Evolutionary conservation across 2,329 filamentous ascomycete genomes (phyloP).

Genomic region (Diplodia seriata): DNA sequence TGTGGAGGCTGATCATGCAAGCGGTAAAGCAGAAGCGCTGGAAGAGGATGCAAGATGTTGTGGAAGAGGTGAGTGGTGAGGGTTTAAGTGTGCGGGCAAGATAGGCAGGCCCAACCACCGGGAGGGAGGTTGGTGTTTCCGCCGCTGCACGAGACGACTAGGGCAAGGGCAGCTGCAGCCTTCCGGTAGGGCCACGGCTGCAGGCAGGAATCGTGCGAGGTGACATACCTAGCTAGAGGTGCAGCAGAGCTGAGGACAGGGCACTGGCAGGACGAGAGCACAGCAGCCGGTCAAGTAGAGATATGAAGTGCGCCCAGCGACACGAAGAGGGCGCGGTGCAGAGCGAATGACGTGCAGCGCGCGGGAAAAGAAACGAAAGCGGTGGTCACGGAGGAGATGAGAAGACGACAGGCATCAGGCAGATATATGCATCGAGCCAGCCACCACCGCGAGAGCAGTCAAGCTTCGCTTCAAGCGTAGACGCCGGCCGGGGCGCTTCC

Average conservation of each 20-base stretch:
- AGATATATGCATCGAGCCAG: conserved; percentile 20
- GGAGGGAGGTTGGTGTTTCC: conserved; percentile 2
- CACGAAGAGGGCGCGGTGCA: background rate
- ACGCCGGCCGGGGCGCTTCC: conserved; percentile 4
- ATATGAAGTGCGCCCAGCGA: background rate
- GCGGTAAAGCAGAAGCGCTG: conserved; percentile 4
- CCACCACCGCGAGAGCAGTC: conserved; percentile 12
- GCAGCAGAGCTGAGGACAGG: background rate
- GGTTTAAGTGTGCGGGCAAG: conserved; percentile 2
- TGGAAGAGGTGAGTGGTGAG: background rate
- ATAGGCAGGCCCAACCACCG: background rate
- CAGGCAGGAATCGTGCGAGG: background rate
- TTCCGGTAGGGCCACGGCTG: conserved; percentile 17
- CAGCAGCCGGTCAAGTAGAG: background rate
- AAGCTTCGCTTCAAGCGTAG: conserved; percentile 25
- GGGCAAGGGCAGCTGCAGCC: conserved; percentile 26
- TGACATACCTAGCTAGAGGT: conserved; percentile 7
- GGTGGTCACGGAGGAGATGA: conserved; percentile 6
- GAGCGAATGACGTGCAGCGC: background rate
- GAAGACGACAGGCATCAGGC: background rate
- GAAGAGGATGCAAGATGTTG: background rate
- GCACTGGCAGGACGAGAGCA: background rate
- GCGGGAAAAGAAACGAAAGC: background rate
- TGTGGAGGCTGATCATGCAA: conserved; percentile 7
- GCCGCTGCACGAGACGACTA: background rate